phyloP scores from a whole-genome alignment of 2,329 filamentous ascomycete genomes.

The Fusarium sp. region DNA sequence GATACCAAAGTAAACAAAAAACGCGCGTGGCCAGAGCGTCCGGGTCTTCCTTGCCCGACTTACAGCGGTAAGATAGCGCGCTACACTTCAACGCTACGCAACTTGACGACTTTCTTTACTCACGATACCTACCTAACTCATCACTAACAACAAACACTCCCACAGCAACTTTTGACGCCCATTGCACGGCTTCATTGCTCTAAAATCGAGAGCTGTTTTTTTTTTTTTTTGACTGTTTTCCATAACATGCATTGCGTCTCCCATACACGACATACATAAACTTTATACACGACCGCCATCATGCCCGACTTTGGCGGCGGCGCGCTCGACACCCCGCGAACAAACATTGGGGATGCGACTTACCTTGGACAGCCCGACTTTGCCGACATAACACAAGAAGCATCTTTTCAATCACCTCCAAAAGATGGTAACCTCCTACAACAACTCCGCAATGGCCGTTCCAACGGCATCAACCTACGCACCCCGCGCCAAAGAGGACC shows the following conservation, averaged over 20 bases:
- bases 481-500: constrained; percentile 80
- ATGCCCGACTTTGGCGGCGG: constrained; percentile 73
- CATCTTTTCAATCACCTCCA: constrained; percentile 84
- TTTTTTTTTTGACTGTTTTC: too few relatives aligned
- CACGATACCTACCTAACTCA: constrained; percentile 24
- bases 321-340: constrained; percentile 86
- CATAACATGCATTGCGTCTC: constrained; percentile 36
- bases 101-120: constrained; percentile 30
- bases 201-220: neutral
- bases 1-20: constrained; percentile 58
- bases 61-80: constrained; percentile 37
- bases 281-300: constrained; percentile 37
- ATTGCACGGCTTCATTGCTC: constrained; percentile 2
- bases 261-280: constrained; percentile 35
- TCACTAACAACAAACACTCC: constrained; percentile 37
- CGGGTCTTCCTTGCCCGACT: constrained; percentile 25
- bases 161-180: constrained; percentile 11
- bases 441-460: constrained; percentile 75
- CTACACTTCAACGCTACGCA: constrained; percentile 31
- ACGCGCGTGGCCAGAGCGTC: constrained; percentile 44
- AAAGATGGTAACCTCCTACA: constrained; percentile 77
- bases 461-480: constrained; percentile 67
- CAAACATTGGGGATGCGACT: constrained; percentile 85
- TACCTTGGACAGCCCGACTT: constrained; percentile 80
- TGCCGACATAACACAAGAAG: constrained; percentile 83